A percentile compares a stretch with the other conserved stretches of the same genome.
Evolutionary conservation across 495 filamentous ascomycete species (phyloP).

Genomic region (Xylaria flabelliformis): DNA sequence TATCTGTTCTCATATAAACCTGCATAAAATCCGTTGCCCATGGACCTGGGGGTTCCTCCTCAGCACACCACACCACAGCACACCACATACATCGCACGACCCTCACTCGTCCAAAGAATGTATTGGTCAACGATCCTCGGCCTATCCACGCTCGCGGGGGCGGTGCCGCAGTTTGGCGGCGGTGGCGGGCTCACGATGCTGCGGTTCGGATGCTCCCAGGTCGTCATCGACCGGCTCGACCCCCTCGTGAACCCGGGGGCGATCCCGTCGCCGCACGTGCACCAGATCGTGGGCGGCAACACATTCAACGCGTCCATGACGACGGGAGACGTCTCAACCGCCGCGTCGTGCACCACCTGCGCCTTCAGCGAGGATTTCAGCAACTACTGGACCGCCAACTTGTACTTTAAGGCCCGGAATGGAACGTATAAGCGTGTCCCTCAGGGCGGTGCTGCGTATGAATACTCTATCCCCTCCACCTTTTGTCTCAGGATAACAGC

Average conservation of each 20-base stretch:
- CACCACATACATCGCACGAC: not conserved
- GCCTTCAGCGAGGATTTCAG: conserved; percentile 52
- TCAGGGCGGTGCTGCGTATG: conserved; percentile 50
- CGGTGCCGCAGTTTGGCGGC: conserved; percentile 47
- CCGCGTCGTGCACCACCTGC: conserved; percentile 51
- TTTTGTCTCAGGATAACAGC: not conserved
- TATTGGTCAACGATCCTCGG: conserved; percentile 47
- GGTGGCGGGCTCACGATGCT: conserved; percentile 49
- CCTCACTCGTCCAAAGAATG: conserved; percentile 34
- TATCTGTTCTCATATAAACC: not conserved
- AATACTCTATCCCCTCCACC: no score
- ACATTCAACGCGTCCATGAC: conserved; percentile 55
- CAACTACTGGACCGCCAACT: conserved; percentile 62
- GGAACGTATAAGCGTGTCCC: conserved; percentile 58
- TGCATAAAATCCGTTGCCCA: not conserved
- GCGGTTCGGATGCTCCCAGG: conserved; percentile 53
- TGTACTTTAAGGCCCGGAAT: conserved; percentile 60
- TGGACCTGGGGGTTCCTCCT: not conserved
- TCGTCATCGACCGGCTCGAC: conserved; percentile 54
- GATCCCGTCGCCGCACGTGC: conserved; percentile 48
- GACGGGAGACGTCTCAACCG: conserved; percentile 46
- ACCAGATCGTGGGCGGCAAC: conserved; percentile 56
- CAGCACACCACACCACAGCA: not conserved
- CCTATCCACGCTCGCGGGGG: conserved; percentile 45
- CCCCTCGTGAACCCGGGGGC: conserved; percentile 50